Conservation (phyloP, 2,329 filamentous ascomycete species). For the Botrytis paeoniae region DNA sequence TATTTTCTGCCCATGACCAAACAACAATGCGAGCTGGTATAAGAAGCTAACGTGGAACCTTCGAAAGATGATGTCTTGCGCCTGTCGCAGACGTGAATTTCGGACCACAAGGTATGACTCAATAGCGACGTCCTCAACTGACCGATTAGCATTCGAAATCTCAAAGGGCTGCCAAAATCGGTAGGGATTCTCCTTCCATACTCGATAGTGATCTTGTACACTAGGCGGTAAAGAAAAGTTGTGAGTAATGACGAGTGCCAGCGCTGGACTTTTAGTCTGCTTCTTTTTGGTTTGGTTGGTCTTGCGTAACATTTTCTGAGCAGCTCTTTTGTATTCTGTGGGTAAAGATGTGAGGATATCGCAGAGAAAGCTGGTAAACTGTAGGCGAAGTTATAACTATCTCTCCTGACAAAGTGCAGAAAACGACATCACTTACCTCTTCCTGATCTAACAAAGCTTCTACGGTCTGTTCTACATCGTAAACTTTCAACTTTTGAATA, state of each 20-base stretch:
- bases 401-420: too few relatives aligned
- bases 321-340: not conserved
- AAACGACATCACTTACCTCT: not conserved
- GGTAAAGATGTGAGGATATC: not conserved
- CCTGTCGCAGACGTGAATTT: not conserved
- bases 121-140: not conserved
- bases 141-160: not conserved
- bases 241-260: not conserved
- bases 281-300: not conserved
- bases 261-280: not conserved
- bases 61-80: not conserved
- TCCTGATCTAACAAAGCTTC: not conserved
- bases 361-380: not conserved
- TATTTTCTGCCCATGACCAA: not conserved
- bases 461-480: not conserved
- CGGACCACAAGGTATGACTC: not conserved
- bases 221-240: not conserved
- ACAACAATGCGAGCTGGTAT: not conserved
- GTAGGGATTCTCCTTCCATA: constrained; percentile 1
- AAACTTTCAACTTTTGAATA: not conserved
- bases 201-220: not conserved
- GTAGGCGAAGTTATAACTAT: not conserved
- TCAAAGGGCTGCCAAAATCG: not conserved
- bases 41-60: not conserved
- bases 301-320: not conserved